phyloP scores from a whole-genome alignment of 495 filamentous ascomycete species.

The Penicillium antarcticum region DNA sequence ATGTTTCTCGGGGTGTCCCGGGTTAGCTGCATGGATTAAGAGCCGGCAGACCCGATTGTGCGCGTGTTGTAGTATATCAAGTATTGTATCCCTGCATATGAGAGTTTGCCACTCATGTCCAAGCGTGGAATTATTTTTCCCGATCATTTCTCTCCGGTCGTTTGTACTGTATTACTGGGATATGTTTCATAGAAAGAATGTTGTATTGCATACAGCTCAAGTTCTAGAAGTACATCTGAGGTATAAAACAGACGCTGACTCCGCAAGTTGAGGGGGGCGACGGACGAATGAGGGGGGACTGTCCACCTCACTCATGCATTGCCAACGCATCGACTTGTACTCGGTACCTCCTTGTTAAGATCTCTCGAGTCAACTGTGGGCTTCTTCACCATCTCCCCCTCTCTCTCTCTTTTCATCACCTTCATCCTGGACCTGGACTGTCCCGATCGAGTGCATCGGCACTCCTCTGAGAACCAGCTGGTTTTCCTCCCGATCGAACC shows the following conservation, averaged over 20 bases:
- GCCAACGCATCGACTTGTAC: slow-evolving; percentile 11
- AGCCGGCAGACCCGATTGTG: neutral
- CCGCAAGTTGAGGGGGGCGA: slow-evolving; percentile 16
- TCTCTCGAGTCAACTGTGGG: too few species aligned
- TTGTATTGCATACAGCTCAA: neutral
- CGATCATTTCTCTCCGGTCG: neutral
- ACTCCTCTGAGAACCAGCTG: slow-evolving; percentile 9
- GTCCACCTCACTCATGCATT: slow-evolving; percentile 37
- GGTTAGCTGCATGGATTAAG: slow-evolving; percentile 3
- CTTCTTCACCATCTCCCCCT: neutral
- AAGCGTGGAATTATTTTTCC: neutral
- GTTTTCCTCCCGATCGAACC: slow-evolving; percentile 23
- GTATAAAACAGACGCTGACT: neutral
- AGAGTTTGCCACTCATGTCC: neutral
- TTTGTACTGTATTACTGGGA: too few species aligned
- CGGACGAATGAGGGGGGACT: slow-evolving; percentile 27
- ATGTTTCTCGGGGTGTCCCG: neutral
- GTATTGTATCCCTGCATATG: slow-evolving; percentile 1
- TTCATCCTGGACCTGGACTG: slow-evolving; percentile 20
- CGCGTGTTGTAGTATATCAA: neutral
- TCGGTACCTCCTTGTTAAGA: neutral
- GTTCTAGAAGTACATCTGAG: neutral
- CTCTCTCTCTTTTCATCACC: neutral
- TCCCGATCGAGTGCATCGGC: slow-evolving; percentile 16
- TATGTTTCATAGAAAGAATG: too few species aligned